Base-by-base conservation (phyloP, 805 yeast genomes). In the Cyberlindnera euphorbiae region DNA sequence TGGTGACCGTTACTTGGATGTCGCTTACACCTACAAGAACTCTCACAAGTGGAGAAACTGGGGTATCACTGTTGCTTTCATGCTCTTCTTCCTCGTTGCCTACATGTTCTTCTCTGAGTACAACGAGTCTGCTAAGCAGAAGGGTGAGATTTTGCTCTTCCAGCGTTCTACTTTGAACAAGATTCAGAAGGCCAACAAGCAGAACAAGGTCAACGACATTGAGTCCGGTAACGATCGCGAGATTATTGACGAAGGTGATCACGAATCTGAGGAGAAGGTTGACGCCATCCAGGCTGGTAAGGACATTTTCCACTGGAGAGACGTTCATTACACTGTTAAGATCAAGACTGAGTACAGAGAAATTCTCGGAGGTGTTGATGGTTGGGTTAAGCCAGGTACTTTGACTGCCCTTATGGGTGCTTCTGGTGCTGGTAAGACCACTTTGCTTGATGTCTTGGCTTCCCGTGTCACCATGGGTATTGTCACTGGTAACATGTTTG, bases 301-400 rank as follows among this genome's bases (percentile, higher is more conserved):
- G 15, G 77, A 76, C 35, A 75, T 79, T 27, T 82, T 82, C 71
- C 85, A 79, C 53, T 83, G 94, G 94, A 74, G 75, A 59, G 73
- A 83, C 53, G 77, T 83, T 29, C 73, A 80, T 52, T 83, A 82
- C 55, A 82, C 78, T 44, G 77, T 83, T 39, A 69, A 75, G 51
- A 77, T 79, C 47, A 77, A 79, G 52, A 59, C 59, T 26, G 84
- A 74, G 43, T 67, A 75, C 19, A 67, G 87, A 52, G 67, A 78
- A 42, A 73, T 82, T 43, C 61, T 82, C 53, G 66, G 68, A 42
- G 70, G 73, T 42, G 84, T 83, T 38, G 85, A 80, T 54, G 93
- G 90, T 33, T 82, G 85, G 83, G 88, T 82, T 28, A 79, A 80
- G 53, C 89, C 89, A 8, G 89, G 89, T 46, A 81, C 87, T 31